phyloP scores from a whole-genome alignment of 2,329 filamentous ascomycete genomes.

The Fusarium avenaceum region DNA sequence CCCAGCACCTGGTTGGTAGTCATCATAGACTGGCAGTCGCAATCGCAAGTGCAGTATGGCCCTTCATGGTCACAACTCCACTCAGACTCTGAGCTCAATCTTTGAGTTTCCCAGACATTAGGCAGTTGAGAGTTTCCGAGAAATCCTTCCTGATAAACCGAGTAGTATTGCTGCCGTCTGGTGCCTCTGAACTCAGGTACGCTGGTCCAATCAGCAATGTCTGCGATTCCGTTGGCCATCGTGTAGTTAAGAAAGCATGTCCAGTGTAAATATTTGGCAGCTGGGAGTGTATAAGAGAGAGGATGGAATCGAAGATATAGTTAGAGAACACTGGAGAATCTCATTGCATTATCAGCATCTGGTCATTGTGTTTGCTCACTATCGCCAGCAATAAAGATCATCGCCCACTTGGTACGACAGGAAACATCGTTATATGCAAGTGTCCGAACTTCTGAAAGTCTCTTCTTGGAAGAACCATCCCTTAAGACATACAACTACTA shows the following conservation, averaged over 20 bases:
- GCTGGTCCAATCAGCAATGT: conserved; percentile 18
- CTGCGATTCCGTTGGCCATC: conserved; percentile 33
- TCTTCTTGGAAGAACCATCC: background rate
- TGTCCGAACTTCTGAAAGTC: conserved; percentile 4
- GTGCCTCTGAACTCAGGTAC: conserved; percentile 1
- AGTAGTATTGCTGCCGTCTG: background rate
- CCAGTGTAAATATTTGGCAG: background rate
- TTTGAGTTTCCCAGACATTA: conserved; percentile 19
- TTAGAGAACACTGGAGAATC: background rate
- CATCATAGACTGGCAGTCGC: background rate
- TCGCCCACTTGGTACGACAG: conserved; percentile 23
- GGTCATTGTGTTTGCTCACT: conserved; percentile 16
- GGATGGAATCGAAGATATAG: too few species aligned
- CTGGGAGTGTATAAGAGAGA: background rate
- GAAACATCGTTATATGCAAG: conserved; percentile 14
- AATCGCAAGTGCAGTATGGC: conserved; percentile 28
- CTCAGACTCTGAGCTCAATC: conserved; percentile 15
- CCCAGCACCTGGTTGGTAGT: background rate
- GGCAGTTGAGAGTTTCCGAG: background rate
- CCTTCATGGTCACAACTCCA: conserved; percentile 15
- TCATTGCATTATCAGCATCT: background rate
- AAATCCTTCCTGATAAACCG: background rate
- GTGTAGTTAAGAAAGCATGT: background rate
- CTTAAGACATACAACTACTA: background rate
- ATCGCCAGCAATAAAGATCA: conserved; percentile 10